Base-by-base conservation (phyloP, 2,329 filamentous ascomycete species). In the Colletotrichum sp. region DNA sequence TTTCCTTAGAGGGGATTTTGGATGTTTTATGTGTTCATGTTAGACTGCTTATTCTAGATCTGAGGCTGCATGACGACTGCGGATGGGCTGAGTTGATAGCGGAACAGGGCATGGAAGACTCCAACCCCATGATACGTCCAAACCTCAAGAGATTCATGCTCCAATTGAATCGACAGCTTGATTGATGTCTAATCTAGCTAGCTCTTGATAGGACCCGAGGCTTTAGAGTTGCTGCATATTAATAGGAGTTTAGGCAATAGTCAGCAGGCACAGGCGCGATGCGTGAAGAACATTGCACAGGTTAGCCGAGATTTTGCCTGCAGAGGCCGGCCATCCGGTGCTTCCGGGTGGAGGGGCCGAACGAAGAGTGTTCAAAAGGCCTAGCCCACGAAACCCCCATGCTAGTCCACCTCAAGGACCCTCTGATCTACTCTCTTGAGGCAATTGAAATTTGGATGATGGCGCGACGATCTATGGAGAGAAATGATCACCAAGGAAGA, bases 1-100 rank as follows among this genome's bases (percentile, higher is more conserved):
- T 12, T 15, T 6, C 55, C 13, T 22, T 0, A 18, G 1, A 30
- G 27, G 55, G 3, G 0, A 58, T 3, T 18, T 30, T 6, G 55
- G 30, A 12, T 10, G 15, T 3, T 25, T 28, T 58, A 16, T 16
- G 22, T 25, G 27, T 27, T 58, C 15, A 16, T 16, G 6, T 30
- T 18, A 3, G 55, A 58, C 3, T 27, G 2, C n/a, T 22, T 7
- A 52, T 22, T 52, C 6, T 22, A 7, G 2, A 13, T 22, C 0
- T 22, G 18, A 52, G 43, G 43, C 6, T 52, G n/a, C 43, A 13
- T 52, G n/a, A 7, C 5, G 6, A 3, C 43, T 22, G 43, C n/a
- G 3, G 43, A 22, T 13, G 6, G 43, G 43, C n/a, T 5, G n/a
- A 8, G 43, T 52, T 52, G 43, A 22, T 1, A 4, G n/a, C 0